phyloP scores from a whole-genome alignment of 805 yeast genomes.

The Pichia kluyveri region DNA sequence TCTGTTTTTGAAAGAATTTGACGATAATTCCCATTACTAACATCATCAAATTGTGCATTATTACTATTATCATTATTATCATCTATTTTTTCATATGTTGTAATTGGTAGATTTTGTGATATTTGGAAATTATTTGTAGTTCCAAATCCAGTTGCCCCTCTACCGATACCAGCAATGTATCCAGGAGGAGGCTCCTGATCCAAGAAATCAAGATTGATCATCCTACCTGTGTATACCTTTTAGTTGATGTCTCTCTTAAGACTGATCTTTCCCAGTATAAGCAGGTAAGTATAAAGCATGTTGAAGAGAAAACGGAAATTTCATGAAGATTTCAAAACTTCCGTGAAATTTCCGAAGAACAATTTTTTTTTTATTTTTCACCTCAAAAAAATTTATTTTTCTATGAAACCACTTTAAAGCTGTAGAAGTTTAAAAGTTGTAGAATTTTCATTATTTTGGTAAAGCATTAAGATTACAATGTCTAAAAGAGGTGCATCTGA shows the following conservation, averaged over 20 bases:
- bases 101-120: slow-evolving; percentile 28
- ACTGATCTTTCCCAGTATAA: no score
- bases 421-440: no score
- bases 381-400: neutral
- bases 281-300: no score
- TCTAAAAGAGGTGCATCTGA: slow-evolving; percentile 28
- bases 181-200: slow-evolving; percentile 85
- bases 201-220: slow-evolving; percentile 36
- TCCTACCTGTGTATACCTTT: slow-evolving; percentile 23
- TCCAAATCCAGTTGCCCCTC: slow-evolving; percentile 93
- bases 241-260: slow-evolving; percentile 12
- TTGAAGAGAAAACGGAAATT: no score
- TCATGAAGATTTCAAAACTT: slow-evolving; percentile 26
- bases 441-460: no score
- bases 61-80: neutral
- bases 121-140: slow-evolving; percentile 72
- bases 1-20: neutral
- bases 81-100: slow-evolving; percentile 8
- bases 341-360: neutral
- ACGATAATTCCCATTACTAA: neutral
- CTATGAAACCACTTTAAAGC: no score
- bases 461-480: slow-evolving; percentile 12
- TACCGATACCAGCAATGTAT: slow-evolving; percentile 84
- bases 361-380: neutral
- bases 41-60: slow-evolving; percentile 24